Evolutionary conservation across 257 asterid species (phyloP), one percentile per base, ranked within the genome.

Genomic region (Jaltomata sinuosa): DNA sequence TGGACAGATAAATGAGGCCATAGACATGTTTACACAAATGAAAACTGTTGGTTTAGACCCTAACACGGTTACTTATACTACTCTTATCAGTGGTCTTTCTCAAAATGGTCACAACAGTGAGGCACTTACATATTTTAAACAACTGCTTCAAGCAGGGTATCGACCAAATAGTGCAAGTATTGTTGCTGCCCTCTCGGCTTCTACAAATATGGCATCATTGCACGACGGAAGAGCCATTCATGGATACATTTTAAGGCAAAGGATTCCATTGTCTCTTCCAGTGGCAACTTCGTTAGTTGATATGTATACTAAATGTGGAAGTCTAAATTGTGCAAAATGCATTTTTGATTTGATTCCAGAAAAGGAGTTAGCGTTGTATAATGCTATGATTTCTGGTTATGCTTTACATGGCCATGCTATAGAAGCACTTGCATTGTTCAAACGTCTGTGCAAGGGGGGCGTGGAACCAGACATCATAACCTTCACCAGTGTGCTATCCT

Each of bases 271-370:
- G 22, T 84, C 84, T 55, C 84, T 86, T 84, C 83, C 87, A 34
- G 49, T 86, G 29, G 72, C 69, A 42, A 86, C 86, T 81, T 59
- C 85, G 36, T 82, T 88, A 65, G 84, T 86, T 6, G 89, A 84
- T 61, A 84, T 86, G 89, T 88, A 88, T 59, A 84, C 84, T 12
- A 88, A 84, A 83, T 84, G 88, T 31, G 89, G 91, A 11, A 81
- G 67, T 69, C 55, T 86, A 11, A 78, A 78, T 29, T 64, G 64
- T 49, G 88, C 91, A 0, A 86, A 52, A 25, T 19, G 76, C 25
- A 29, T 84, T 4, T 86, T 86, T 50, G 79, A 84, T 82, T 22
- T 40, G 68, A 38, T 52, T 47, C 32, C 25, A 21, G 45, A 52
- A 50, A 84, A 84, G 74, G 85, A 88, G 52, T n/a, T 86, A 27